A percentile compares a stretch with the other conserved stretches of the same genome.
phyloP scores from a whole-genome alignment of 73 alveolate genomes.

The Durusdinium trenchii region DNA sequence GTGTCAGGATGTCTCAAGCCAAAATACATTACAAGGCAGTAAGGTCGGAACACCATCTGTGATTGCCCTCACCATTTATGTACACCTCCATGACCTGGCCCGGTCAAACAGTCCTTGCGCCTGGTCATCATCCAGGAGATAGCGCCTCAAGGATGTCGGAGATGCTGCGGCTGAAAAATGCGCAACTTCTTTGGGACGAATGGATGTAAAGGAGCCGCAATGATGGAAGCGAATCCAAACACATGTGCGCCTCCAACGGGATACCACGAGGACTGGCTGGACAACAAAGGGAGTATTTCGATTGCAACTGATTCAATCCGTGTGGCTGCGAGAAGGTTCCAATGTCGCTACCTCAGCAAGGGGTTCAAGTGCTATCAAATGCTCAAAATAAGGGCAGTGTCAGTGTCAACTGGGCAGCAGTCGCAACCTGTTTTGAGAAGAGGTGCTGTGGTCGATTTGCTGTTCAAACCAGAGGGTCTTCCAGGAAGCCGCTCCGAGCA shows the following conservation, averaged over 20 bases:
- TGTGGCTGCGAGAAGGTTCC: constrained; percentile 31
- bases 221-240: too few relatives aligned
- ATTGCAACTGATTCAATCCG: background rate
- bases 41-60: background rate
- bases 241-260: too few relatives aligned
- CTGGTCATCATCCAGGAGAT: background rate
- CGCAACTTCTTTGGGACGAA: too few relatives aligned
- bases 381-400: background rate
- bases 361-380: background rate
- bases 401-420: background rate
- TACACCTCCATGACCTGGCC: too few relatives aligned
- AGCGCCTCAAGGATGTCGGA: too few relatives aligned
- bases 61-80: background rate
- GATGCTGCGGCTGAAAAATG: too few relatives aligned
- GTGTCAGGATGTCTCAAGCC: background rate
- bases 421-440: background rate
- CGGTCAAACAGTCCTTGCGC: too few relatives aligned
- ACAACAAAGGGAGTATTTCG: background rate
- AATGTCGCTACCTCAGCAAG: background rate
- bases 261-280: too few relatives aligned
- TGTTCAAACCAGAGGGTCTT: constrained; percentile 62
- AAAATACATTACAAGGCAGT: background rate
- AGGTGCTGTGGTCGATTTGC: constrained; percentile 65
- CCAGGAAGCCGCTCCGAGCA: constrained; percentile 6
- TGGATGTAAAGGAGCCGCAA: too few relatives aligned